phyloP scores from a whole-genome alignment of 2,329 filamentous ascomycete genomes.

The Chalaropsis ovoidea region DNA sequence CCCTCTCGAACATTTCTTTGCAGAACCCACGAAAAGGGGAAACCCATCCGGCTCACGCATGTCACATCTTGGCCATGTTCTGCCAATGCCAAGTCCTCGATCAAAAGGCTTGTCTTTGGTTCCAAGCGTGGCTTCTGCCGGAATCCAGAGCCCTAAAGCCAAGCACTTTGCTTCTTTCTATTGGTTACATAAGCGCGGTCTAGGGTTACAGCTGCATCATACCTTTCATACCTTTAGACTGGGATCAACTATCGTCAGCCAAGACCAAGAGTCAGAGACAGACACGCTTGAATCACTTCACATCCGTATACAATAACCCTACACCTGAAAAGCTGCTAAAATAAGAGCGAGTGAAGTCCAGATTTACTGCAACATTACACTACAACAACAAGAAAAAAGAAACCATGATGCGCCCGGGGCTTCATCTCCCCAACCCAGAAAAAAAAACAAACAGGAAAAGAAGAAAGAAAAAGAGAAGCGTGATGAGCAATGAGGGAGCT shows the following conservation, averaged over 20 bases:
- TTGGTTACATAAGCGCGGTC: not conserved
- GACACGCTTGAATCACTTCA: not conserved
- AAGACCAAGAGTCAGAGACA: not conserved
- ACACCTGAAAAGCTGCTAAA: too few relatives aligned
- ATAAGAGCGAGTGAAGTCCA: not conserved
- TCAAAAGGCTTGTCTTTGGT: not conserved
- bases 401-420: constrained; percentile 13
- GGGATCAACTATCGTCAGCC: too few relatives aligned
- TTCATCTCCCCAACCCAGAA: constrained; percentile 7
- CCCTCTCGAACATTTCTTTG: not conserved
- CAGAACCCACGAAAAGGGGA: not conserved
- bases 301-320: not conserved
- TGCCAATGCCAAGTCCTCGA: constrained; percentile 1
- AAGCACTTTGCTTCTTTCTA: not conserved
- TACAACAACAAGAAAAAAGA: constrained; percentile 5
- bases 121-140: not conserved
- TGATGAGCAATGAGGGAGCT: constrained; percentile 17
- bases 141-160: not conserved
- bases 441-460: not conserved
- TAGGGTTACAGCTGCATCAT: not conserved
- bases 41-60: not conserved
- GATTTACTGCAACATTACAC: constrained; percentile 4
- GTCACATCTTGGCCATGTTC: not conserved
- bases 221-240: too few relatives aligned
- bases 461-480: constrained; percentile 5